A percentile compares a stretch with the other conserved stretches of the same genome.
phyloP scores from a whole-genome alignment of 768 basidiomycete species.

The Mycena galopus region DNA sequence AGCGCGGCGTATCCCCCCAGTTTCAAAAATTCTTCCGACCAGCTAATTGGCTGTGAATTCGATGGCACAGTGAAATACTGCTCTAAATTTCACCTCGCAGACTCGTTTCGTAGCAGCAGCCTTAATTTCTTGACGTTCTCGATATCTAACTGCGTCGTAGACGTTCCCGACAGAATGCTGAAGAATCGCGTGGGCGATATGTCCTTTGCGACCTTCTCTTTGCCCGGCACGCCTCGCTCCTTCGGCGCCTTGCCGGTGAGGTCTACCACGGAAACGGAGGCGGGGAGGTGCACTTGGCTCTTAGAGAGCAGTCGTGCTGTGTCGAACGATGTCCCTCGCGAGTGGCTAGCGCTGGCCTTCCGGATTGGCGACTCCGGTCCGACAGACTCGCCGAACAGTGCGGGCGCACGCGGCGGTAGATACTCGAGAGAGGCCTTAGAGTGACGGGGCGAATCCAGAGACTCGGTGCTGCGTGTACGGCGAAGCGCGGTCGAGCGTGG shows the following conservation, averaged over 20 bases:
- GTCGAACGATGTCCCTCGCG: slow-evolving; percentile 75
- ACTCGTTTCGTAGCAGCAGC: slow-evolving; percentile 89
- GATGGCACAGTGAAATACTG: background rate
- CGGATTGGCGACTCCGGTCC: slow-evolving; percentile 47
- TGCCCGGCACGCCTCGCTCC: slow-evolving; percentile 42
- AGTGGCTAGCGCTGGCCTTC: slow-evolving; percentile 58
- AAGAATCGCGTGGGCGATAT: slow-evolving; percentile 77
- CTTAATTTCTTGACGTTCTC: slow-evolving; percentile 90
- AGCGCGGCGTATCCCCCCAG: slow-evolving; percentile 90
- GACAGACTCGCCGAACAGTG: slow-evolving; percentile 51
- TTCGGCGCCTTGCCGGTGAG: slow-evolving; percentile 50
- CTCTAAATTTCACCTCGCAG: slow-evolving; percentile 71
- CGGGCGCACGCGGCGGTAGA: slow-evolving; percentile 52
- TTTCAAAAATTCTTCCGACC: slow-evolving; percentile 90
- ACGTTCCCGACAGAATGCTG: slow-evolving; percentile 73
- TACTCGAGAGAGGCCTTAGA: slow-evolving; percentile 55
- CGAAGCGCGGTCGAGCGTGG: slow-evolving; percentile 68
- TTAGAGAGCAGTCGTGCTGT: slow-evolving; percentile 64
- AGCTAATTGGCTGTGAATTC: slow-evolving; percentile 58
- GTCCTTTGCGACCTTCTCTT: slow-evolving; percentile 70
- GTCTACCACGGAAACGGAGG: slow-evolving; percentile 59
- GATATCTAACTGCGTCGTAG: slow-evolving; percentile 84
- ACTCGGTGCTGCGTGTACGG: slow-evolving; percentile 80
- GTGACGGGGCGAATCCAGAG: slow-evolving; percentile 68
- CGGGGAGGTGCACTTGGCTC: slow-evolving; percentile 61